These are phyloP conservation scores for Musa balbisiana DNA, from an alignment of 202 grass and related monocot species.

Conservation along the genomic window DNA sequence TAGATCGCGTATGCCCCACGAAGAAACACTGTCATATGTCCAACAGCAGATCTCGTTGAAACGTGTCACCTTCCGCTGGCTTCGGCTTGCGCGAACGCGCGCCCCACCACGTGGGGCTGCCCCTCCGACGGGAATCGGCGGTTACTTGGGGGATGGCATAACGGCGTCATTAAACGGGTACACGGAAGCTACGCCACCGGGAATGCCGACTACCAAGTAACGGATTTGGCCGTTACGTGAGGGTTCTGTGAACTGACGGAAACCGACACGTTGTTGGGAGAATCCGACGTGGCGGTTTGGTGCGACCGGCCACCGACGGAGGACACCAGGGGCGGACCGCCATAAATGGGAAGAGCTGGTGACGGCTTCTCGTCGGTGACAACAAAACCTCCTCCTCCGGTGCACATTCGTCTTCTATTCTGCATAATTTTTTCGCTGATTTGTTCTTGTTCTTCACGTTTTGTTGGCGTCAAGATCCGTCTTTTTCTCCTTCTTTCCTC, in stretches of 20 bases:
- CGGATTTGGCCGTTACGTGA: not conserved
- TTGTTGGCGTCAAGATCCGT: not conserved
- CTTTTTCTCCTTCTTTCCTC: not conserved
- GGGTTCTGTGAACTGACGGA: not conserved
- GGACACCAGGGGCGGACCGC: too few species aligned
- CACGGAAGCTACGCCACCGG: not conserved
- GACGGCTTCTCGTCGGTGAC: not conserved
- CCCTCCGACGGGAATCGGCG: not conserved
- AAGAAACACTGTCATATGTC: too few species aligned
- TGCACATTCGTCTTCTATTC: not conserved
- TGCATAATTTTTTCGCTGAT: not conserved
- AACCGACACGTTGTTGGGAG: not conserved
- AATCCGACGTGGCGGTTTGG: not conserved
- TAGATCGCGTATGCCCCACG: too few species aligned
- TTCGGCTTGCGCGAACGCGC: too few species aligned
- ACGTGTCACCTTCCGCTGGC: too few species aligned
- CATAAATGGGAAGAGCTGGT: not conserved
- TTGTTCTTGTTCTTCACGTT: not conserved
- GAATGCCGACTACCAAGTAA: not conserved
- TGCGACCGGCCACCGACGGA: not conserved
- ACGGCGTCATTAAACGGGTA: not conserved
- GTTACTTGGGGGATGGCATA: not conserved
- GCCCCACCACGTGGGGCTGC: too few species aligned
- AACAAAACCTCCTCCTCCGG: not conserved
- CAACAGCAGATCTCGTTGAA: too few species aligned